Evolutionary conservation across 305 asterid genomes (phyloP), one percentile per base, ranked within the genome.

Genomic region (Fraxinus velutina): DNA sequence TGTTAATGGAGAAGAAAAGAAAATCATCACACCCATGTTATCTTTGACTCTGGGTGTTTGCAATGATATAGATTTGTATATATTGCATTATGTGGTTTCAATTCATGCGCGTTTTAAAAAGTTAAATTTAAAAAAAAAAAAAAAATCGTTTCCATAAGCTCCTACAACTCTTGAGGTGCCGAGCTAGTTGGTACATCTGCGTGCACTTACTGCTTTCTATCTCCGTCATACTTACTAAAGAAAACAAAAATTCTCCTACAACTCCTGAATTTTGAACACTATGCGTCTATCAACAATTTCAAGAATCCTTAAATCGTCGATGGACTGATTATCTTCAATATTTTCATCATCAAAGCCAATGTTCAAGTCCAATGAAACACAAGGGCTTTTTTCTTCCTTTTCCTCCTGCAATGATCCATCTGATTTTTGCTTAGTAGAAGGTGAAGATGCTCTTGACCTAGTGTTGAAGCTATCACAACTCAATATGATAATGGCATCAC

Each of bases 401-500:
- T 33, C 70, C 79, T 71, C 77, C 84, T 6, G 42, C 42, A 19
- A 3, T 10, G 22, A 22, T 15, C 27, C 76, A 33, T 78, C 89
- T 47, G 68, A 22, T 52, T 80, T 86, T 12, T 78, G 89, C 87
- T 83, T 81, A 32, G 37, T 17, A 5, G 87, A 34, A 9, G 96
- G 90, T 33, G 97, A 91, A 29, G 89, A 85, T 0, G 78, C 90
- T 85, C 93, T 88, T 21, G 94, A 87, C 64, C 86, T 84, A 2
- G 88, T 76, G 37, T 87, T 77, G 55, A 91, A 89, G 21, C 89
- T 83, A 77, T 90, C 97, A 15, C 92, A 86, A 8, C 94, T 86
- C 70, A 95, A 70, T 9, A 95, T 80, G 32, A 95, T 64, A 86
- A 95, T 89, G 33, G 98, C 99, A 47, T 95, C 99, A 15, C 82